Conservation (phyloP, 768 basidiomycete species). For the Boletus eberwhitei region DNA sequence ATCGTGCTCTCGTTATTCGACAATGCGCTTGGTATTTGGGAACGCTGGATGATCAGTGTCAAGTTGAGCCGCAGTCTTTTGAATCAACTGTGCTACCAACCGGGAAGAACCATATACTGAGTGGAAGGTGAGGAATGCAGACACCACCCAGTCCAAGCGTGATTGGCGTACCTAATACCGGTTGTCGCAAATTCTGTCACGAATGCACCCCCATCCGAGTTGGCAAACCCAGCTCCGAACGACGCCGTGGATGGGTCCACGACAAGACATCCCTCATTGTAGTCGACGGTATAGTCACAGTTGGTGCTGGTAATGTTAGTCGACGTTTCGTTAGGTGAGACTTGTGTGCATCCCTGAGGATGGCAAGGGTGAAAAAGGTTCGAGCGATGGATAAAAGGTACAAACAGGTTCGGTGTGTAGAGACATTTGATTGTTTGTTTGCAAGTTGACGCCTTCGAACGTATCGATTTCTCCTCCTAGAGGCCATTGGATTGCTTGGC, state of each 20-base stretch:
- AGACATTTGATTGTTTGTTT: constrained; percentile 64
- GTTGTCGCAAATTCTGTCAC: constrained; percentile 67
- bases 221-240: constrained; percentile 66
- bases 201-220: constrained; percentile 67
- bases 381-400: not conserved
- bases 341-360: constrained; percentile 49
- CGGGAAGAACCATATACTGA: constrained; percentile 32
- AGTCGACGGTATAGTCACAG: constrained; percentile 53
- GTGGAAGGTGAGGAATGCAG: not conserved
- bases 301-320: constrained; percentile 54
- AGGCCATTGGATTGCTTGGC: constrained; percentile 59
- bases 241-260: constrained; percentile 50
- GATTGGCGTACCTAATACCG: constrained; percentile 56
- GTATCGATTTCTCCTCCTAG: constrained; percentile 73
- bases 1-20: constrained; percentile 48
- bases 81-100: constrained; percentile 12
- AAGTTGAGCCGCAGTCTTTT: not conserved
- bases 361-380: not conserved
- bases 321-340: constrained; percentile 47
- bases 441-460: constrained; percentile 76
- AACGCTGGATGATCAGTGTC: constrained; percentile 19
- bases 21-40: constrained; percentile 45
- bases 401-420: constrained; percentile 61
- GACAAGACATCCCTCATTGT: constrained; percentile 65
- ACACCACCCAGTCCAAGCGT: not conserved